phyloP scores from a whole-genome alignment of 2,329 filamentous ascomycete genomes.

The Trichoderma oligosporum region DNA sequence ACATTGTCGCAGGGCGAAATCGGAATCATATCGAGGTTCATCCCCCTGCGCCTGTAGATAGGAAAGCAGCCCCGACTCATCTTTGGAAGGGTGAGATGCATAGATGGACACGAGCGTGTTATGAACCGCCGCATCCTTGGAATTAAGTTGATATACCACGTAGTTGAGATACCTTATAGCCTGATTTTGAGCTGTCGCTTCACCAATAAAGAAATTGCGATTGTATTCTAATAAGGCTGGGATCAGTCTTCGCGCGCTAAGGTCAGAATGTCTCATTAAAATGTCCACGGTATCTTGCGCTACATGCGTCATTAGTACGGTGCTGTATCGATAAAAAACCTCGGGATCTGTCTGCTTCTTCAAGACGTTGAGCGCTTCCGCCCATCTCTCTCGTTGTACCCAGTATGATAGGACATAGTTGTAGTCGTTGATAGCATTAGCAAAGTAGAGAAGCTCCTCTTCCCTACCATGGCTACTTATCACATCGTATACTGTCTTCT shows the following conservation, averaged over 20 bases:
- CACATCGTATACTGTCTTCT: conserved; percentile 90
- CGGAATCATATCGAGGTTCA: conserved; percentile 84
- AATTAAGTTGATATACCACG: conserved; percentile 80
- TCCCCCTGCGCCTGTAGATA: conserved; percentile 90
- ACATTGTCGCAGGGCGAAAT: conserved; percentile 92
- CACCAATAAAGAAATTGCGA: conserved; percentile 63
- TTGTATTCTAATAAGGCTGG: conserved; percentile 94
- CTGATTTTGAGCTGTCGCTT: conserved; percentile 71
- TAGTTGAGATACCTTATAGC: conserved; percentile 91
- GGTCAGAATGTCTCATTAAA: conserved; percentile 81
- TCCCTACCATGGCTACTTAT: conserved; percentile 94
- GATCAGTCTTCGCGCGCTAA: conserved; percentile 83
- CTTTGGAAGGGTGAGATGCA: conserved; percentile 75
- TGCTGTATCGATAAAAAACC: conserved; percentile 95
- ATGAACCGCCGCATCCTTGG: conserved; percentile 81
- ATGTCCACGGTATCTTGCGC: conserved; percentile 89
- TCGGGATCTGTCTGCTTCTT: conserved; percentile 91
- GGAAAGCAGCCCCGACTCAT: conserved; percentile 78
- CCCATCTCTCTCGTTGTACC: conserved; percentile 93
- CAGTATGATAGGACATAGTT: conserved; percentile 95
- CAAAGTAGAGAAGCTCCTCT: conserved; percentile 87
- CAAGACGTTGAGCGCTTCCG: conserved; percentile 78
- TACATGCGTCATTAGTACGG: conserved; percentile 88
- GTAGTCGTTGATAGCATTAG: conserved; percentile 83
- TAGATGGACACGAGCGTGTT: conserved; percentile 97